Evolutionary conservation across 2,329 filamentous ascomycete genomes (phyloP).

Genomic region (Bisporella sp.): DNA sequence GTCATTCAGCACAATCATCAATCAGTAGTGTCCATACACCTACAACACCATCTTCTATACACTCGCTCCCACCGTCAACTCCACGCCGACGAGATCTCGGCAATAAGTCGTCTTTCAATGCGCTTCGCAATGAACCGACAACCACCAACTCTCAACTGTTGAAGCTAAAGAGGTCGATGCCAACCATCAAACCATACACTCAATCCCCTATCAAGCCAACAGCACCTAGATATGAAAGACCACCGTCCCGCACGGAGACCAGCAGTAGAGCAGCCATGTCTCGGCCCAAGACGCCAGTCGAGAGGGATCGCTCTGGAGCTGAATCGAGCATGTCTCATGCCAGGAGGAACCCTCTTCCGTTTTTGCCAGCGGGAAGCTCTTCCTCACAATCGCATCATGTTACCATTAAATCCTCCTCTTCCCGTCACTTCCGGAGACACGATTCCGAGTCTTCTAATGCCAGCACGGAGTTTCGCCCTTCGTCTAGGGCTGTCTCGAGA

Average conservation of each 20-base stretch:
- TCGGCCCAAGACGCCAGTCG: constrained; percentile 66
- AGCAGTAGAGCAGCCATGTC: constrained; percentile 39
- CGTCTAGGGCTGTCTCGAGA: constrained; percentile 51
- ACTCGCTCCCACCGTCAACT: constrained; percentile 48
- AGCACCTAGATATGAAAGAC: constrained; percentile 45
- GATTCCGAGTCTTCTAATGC: constrained; percentile 68
- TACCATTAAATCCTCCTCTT: constrained; percentile 51
- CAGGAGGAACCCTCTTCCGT: constrained; percentile 61
- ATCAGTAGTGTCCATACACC: constrained; percentile 56
- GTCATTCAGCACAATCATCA: constrained; percentile 64
- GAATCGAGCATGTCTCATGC: constrained; percentile 45
- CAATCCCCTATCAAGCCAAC: constrained; percentile 45
- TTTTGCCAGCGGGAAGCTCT: constrained; percentile 69
- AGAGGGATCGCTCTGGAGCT: constrained; percentile 39
- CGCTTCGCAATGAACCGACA: constrained; percentile 51
- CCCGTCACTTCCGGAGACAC: constrained; percentile 68
- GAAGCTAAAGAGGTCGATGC: constrained; percentile 58
- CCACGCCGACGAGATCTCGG: constrained; percentile 55
- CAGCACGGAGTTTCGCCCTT: constrained; percentile 48
- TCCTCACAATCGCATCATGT: constrained; percentile 73
- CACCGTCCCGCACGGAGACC: constrained; percentile 49
- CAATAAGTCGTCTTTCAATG: constrained; percentile 45
- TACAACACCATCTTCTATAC: constrained; percentile 47
- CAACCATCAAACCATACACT: constrained; percentile 44
- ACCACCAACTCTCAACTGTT: constrained; percentile 60